These are phyloP conservation scores for Coemansia sp. DNA, from an alignment of 192 early-diverging fungal genomes.

Conservation along the genomic window DNA sequence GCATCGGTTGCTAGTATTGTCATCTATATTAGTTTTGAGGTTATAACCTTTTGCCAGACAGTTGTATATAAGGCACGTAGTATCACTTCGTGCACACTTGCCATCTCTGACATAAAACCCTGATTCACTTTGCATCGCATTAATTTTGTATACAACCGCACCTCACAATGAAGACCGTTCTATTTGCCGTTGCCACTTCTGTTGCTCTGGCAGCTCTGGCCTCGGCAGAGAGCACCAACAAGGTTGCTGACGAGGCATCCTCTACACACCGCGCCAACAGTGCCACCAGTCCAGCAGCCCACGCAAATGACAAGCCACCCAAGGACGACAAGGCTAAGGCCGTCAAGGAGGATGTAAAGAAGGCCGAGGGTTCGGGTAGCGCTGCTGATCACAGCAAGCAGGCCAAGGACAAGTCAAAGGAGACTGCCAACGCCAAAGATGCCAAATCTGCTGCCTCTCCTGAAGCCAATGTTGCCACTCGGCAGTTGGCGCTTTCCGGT, in stretches of 20 bases:
- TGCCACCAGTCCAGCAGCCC: conserved; percentile 14
- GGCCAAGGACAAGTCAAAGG: conserved; percentile 25
- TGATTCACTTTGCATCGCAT: background rate
- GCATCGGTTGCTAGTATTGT: background rate
- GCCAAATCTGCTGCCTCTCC: conserved; percentile 20
- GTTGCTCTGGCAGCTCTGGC: conserved; percentile 35
- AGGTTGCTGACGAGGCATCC: conserved; percentile 6
- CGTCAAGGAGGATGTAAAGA: conserved; percentile 16
- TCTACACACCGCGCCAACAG: conserved; percentile 2
- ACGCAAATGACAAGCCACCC: background rate
- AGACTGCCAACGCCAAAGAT: conserved; percentile 36
- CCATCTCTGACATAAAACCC: background rate
- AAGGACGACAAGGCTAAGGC: conserved; percentile 25
- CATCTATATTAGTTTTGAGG: background rate
- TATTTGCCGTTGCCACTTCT: conserved; percentile 34
- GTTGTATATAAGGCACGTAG: background rate
- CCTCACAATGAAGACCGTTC: conserved; percentile 38
- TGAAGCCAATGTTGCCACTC: conserved; percentile 39
- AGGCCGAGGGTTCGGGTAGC: conserved; percentile 7
- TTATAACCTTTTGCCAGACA: background rate
- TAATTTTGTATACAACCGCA: background rate
- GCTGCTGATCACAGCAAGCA: conserved; percentile 22
- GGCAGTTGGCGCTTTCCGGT: conserved; percentile 43
- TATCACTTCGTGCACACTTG: background rate
- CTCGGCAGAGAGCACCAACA: conserved; percentile 33